phyloP scores from a whole-genome alignment of 2,329 filamentous ascomycete genomes.

The Penicillium occitanis region DNA sequence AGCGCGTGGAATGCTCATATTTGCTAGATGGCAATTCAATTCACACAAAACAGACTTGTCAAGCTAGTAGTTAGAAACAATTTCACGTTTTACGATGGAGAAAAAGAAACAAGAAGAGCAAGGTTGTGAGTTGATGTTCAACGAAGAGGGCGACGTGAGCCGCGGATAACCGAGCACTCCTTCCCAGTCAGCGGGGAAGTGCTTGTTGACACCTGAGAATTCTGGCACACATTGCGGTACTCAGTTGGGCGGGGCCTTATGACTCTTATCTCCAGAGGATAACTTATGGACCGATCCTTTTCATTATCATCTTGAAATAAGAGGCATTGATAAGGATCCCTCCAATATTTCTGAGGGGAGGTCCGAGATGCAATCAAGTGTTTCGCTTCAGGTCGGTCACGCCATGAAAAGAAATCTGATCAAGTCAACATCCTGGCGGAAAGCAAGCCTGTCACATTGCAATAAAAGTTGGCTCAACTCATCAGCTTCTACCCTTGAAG shows the following conservation, averaged over 20 bases:
- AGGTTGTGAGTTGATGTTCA: slow-evolving; percentile 1
- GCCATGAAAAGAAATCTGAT: neutral
- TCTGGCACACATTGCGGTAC: neutral
- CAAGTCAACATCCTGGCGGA: neutral
- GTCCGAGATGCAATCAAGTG: neutral
- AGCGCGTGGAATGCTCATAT: slow-evolving; percentile 19
- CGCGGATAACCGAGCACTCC: slow-evolving; percentile 21
- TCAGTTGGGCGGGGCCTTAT: neutral
- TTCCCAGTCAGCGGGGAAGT: neutral
- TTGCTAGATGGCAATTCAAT: neutral
- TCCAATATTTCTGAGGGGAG: neutral
- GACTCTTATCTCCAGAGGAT: neutral
- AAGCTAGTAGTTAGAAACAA: neutral
- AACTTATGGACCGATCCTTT: neutral
- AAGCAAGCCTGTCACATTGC: neutral
- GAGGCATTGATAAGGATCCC: neutral
- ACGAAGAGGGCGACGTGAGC: slow-evolving; percentile 7
- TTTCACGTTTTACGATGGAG: neutral
- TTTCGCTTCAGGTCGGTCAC: neutral
- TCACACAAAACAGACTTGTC: neutral
- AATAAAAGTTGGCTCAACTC: neutral
- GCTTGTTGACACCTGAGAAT: slow-evolving; percentile 8
- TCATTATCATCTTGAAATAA: neutral
- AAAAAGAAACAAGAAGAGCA: slow-evolving; percentile 11
- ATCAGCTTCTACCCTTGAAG: neutral